Base-by-base conservation (phyloP, 2,329 filamentous ascomycete genomes). In the Colletotrichum spinosum region DNA sequence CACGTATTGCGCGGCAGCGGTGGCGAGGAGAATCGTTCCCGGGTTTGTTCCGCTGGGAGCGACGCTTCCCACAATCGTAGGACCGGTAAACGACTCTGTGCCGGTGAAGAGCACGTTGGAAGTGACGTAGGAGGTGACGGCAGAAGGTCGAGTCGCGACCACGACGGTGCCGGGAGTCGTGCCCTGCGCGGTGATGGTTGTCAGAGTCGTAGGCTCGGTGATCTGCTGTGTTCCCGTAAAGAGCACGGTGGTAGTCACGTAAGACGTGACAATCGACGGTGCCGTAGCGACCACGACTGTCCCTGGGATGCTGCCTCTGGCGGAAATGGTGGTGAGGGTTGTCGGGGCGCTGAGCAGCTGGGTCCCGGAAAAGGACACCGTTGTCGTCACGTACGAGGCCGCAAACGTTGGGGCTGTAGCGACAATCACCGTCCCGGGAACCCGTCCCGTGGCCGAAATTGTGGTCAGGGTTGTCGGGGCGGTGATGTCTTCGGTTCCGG, bases 1-100 rank as follows among this genome's bases (percentile, higher is more conserved):
- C 15, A 48, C 41, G 11, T 38, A 54, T 33, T 33, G 25, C 8
- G 50, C 39, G 10, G 51, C 48, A 37, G 56, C 39, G 17, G 50
- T 55, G 8, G 39, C 49, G 8, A 67, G 42, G 13, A 68, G 37
- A 4, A 66, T 42, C 2, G 67, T 69, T 3, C 65, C 65, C 11
- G 59, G 52, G 3, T n/a, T 38, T 8, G 55, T 65, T 5, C 65
- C 65, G 10, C 45, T 50, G 0, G 56, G 55, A 6, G 54, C 41
- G 11, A 68, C 44, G 37, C 49, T 69, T 2, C 37, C 55, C 10
- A 63, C 58, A 3, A 34, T 61, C 3, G 45, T 59, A 4, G 55
- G 54, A 2, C 35, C 33, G 6, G 55, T 60, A 2, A 46, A 37
- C 6, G 15, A 13, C 10, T 17, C 46, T 1, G 45, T 44, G 17